phyloP scores from a whole-genome alignment of 306 rosid species.

The Herpetospermum pedunculosum region DNA sequence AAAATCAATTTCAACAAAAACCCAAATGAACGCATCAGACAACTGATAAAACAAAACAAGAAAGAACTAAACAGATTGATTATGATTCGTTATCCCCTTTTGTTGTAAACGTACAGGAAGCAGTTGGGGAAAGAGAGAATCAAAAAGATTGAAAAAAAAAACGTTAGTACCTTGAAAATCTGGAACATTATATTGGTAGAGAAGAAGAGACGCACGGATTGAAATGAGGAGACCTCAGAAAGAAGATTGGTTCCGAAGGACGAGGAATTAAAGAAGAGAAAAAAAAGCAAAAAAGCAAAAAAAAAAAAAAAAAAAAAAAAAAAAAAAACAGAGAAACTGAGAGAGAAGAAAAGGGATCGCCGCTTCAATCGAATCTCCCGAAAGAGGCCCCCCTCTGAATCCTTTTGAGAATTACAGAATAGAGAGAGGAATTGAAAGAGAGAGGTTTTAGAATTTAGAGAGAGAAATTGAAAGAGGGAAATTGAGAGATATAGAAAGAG shows the following conservation, averaged over 20 bases:
- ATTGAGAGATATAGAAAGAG: constrained; percentile 11
- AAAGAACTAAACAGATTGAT: neutral
- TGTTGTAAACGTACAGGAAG: neutral
- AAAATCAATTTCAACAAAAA: constrained; percentile 24
- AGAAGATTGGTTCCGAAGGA: constrained; percentile 52
- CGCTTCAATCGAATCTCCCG: constrained; percentile 68
- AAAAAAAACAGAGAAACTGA: no score
- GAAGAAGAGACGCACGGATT: constrained; percentile 29
- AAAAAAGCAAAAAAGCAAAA: neutral
- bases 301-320: neutral
- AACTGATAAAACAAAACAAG: neutral
- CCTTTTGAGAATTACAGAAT: constrained; percentile 18
- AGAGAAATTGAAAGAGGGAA: constrained; percentile 19
- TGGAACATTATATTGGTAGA: constrained; percentile 53
- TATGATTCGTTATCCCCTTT: neutral
- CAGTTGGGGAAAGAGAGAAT: neutral
- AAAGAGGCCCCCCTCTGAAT: constrained; percentile 37
- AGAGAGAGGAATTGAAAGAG: constrained; percentile 14
- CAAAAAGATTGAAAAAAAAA: neutral
- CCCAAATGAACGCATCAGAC: neutral
- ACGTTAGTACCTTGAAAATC: constrained; percentile 78
- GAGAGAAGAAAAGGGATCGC: constrained; percentile 40
- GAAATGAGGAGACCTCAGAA: constrained; percentile 22
- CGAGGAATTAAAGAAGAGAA: constrained; percentile 11
- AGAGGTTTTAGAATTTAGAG: constrained; percentile 16